Base-by-base conservation (phyloP, 1,284 basidiomycete species). In the Cutaneotrichosporon daszewskae region DNA sequence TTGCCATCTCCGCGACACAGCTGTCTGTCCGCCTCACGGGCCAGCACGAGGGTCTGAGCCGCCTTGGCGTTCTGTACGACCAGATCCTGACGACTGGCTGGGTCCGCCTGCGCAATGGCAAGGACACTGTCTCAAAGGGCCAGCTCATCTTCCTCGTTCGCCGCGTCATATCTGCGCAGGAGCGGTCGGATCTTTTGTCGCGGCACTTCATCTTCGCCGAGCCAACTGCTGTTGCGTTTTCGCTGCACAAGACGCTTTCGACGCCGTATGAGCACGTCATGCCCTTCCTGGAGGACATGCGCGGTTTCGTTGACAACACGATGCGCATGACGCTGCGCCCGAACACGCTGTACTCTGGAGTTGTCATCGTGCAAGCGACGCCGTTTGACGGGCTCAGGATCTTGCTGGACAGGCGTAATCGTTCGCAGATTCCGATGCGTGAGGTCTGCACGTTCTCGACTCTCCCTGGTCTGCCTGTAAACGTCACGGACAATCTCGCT, bases 131-230 rank as follows among this genome's bases (percentile, higher is more conserved):
- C 9, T 68, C 71, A 5, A 73, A 72, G 52, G 72, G 72, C 14
- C 73, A 73, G 54, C 55, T 74, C 39, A 66, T 73, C 47, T 68
- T 73, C 48, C 61, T 74, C 11, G 67, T 72, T 4, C 66, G 72
- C 13, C 59, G 71, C 8, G 59, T 73, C 9, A 55, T 57, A 3
- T 69, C 66, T 13, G 37, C 57, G 10, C 55, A 60, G 18, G 72
- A 75, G 44, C 66, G 65, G 32, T 57, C 57, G 24, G 66, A 69
- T 32, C 60, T 73, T 17, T 51, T 70, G 22, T 61, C 68, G 3
- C 60, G 68, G 16, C 64, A 72, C 25, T 74, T 64, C 53, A 68
- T 71, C 47, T 75, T 73, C 42, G 71, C 71, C 22, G 71, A 73
- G 32, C 55, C 69, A 1, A 26, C 46, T 1, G 63, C 70, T 11